These are phyloP conservation scores for Phaeosphaeria sp. DNA, from an alignment of 2,329 filamentous ascomycete genomes.

Conservation along the genomic window DNA sequence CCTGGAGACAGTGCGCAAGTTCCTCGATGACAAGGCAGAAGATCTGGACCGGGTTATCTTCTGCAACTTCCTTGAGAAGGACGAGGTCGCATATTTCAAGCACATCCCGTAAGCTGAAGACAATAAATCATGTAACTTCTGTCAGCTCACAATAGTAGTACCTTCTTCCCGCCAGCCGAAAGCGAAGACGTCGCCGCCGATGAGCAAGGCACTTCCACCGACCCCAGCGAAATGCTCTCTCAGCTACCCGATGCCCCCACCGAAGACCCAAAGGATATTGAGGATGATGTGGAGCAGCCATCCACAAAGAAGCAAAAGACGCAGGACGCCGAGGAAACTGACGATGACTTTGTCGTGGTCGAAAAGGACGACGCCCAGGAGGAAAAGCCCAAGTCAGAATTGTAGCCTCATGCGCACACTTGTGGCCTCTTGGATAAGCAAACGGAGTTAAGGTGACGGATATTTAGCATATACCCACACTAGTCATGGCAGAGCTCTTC, in stretches of 20 bases:
- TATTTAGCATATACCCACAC: not conserved
- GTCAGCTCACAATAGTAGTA: constrained; percentile 20
- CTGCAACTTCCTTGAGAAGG: constrained; percentile 81
- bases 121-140: constrained; percentile 9
- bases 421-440: not conserved
- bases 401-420: not conserved
- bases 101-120: constrained; percentile 70
- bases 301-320: constrained; percentile 58
- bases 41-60: constrained; percentile 79
- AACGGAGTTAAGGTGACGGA: not conserved
- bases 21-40: constrained; percentile 56
- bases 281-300: constrained; percentile 44
- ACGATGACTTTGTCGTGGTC: constrained; percentile 43
- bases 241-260: constrained; percentile 59
- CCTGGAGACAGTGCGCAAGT: constrained; percentile 64
- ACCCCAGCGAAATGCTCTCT: constrained; percentile 46
- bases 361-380: constrained; percentile 35
- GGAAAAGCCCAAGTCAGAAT: constrained; percentile 8
- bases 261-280: constrained; percentile 53
- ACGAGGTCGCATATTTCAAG: constrained; percentile 74
- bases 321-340: constrained; percentile 30
- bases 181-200: constrained; percentile 12
- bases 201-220: constrained; percentile 35
- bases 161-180: constrained; percentile 44
- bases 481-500: not conserved